Conservation (phyloP, 2,329 filamentous ascomycete genomes). For the Monosporascus sp. region DNA sequence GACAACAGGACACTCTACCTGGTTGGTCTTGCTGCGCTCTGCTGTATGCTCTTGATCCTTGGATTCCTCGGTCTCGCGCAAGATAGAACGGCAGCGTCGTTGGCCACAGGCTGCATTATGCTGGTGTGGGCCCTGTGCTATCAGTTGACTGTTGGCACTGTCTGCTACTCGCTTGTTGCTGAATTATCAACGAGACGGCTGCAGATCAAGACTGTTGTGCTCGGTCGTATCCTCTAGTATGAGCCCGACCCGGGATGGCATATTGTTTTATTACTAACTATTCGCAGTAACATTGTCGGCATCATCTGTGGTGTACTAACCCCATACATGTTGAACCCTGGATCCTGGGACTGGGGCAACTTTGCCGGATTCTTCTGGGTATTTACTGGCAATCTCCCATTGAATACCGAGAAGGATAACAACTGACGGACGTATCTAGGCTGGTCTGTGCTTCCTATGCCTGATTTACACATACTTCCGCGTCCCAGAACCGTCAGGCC, state of each 20-base stretch:
- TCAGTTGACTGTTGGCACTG: constrained; percentile 81
- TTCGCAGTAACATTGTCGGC: constrained; percentile 64
- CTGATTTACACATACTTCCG: constrained; percentile 79
- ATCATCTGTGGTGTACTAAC: constrained; percentile 80
- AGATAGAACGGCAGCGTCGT: constrained; percentile 55
- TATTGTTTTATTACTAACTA: constrained; percentile 3
- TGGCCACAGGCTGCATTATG: constrained; percentile 84
- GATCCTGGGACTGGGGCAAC: constrained; percentile 82
- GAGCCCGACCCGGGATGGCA: constrained; percentile 11
- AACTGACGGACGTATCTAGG: constrained; percentile 32
- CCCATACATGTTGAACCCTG: constrained; percentile 89
- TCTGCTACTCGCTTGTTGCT: constrained; percentile 82
- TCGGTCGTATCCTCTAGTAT: constrained; percentile 72
- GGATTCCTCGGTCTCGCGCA: constrained; percentile 78
- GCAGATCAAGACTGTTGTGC: constrained; percentile 86
- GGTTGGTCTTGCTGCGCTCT: constrained; percentile 68
- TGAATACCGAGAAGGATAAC: neutral
- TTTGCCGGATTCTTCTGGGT: constrained; percentile 84
- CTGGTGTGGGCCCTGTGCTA: constrained; percentile 77
- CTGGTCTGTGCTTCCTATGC: constrained; percentile 72
- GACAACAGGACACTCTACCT: constrained; percentile 55
- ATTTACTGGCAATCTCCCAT: constrained; percentile 17
- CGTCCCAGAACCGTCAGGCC: constrained; percentile 72
- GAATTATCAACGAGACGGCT: constrained; percentile 78
- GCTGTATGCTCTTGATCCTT: constrained; percentile 72